Evolutionary conservation across 1,139 yeast genomes (phyloP).

Genomic region (Magnusiomyces suaveolens): DNA sequence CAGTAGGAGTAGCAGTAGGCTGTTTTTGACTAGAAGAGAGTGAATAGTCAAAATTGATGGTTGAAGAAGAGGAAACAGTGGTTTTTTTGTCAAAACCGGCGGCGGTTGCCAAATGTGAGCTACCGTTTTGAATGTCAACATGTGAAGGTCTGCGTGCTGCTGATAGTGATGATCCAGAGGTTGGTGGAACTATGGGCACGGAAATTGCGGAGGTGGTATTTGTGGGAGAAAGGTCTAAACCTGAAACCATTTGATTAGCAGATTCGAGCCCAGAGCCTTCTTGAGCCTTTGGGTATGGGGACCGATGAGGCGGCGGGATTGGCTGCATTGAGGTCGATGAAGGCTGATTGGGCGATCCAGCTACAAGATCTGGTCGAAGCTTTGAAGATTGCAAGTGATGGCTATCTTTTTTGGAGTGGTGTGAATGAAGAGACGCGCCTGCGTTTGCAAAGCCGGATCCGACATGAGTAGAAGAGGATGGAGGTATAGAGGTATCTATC

Average conservation of each 20-base stretch:
- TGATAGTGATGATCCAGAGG: not conserved
- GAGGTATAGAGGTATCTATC: not conserved
- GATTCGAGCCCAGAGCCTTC: not conserved
- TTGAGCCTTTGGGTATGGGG: not conserved
- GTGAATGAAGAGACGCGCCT: not conserved
- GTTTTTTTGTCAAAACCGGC: not conserved
- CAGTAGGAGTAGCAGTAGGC: not conserved
- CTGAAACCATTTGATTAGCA: not conserved
- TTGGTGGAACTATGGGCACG: not conserved
- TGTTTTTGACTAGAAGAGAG: not conserved
- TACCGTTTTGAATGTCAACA: not conserved
- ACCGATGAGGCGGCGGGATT: not conserved
- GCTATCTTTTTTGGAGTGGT: constrained; percentile 3
- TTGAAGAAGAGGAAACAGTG: not conserved
- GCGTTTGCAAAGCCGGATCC: not conserved
- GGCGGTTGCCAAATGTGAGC: not conserved
- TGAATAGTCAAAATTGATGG: not conserved
- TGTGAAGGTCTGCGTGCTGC: not conserved
- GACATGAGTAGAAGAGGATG: not conserved
- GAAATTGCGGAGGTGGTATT: not conserved
- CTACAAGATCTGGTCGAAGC: not conserved
- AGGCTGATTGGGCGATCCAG: not conserved
- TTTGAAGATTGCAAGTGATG: not conserved
- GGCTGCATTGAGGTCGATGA: not conserved
- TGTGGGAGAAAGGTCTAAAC: not conserved